These are phyloP conservation scores for Limonium bicolor DNA, from an alignment of 148 eudicot genomes.

Conservation along the genomic window DNA sequence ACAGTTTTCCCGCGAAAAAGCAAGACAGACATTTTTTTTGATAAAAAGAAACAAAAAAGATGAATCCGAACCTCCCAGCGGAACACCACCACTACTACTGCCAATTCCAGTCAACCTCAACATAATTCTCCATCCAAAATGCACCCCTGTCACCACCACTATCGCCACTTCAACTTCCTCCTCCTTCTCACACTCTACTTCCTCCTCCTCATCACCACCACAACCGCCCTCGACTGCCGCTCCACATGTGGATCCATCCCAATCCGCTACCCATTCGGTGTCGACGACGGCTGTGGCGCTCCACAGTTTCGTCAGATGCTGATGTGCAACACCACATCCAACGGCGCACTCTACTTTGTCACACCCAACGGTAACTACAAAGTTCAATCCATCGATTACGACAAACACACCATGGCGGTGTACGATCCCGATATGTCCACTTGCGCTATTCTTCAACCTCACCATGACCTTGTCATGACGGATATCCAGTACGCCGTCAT, in stretches of 20 bases:
- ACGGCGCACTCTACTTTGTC: conserved; percentile 48
- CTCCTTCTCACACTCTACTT: conserved; percentile 3
- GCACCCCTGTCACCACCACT: not conserved
- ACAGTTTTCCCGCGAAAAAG: too few species aligned
- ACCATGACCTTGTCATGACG: conserved; percentile 50
- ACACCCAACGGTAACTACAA: conserved; percentile 89
- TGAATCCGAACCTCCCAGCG: too few species aligned
- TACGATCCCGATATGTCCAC: conserved; percentile 96
- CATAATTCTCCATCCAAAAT: too few species aligned
- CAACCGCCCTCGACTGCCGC: conserved; percentile 26
- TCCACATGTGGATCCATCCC: conserved; percentile 44
- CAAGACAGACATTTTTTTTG: too few species aligned
- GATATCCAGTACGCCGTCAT: conserved; percentile 58
- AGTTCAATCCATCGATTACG: conserved; percentile 64
- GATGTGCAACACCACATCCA: conserved; percentile 47
- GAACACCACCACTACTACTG: too few species aligned
- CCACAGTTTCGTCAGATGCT: conserved; percentile 62
- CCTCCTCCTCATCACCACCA: conserved; percentile 1
- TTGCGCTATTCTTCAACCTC: conserved; percentile 84
- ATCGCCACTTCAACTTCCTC: not conserved
- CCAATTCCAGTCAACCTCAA: too few species aligned
- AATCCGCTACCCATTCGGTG: conserved; percentile 64
- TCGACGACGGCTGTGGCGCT: conserved; percentile 87
- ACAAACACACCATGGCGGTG: conserved; percentile 29
- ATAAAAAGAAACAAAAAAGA: too few species aligned